These are phyloP conservation scores for Debaryomyces castellii DNA, from an alignment of 805 yeast species.

Conservation along the genomic window DNA sequence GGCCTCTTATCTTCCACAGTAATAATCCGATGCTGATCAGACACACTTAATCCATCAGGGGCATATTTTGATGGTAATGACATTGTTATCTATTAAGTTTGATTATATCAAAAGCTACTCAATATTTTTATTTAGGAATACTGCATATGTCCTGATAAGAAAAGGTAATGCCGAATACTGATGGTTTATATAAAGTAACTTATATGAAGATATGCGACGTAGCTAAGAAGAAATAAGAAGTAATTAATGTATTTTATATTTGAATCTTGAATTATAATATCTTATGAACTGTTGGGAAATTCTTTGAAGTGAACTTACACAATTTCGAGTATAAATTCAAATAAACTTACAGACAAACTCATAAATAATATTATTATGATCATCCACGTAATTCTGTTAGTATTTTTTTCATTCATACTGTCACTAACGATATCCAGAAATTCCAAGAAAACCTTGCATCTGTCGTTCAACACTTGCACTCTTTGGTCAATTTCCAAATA, in stretches of 20 bases:
- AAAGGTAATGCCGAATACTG: no score
- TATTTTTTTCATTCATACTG: slow-evolving; percentile 89
- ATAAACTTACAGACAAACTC: slow-evolving; percentile 71
- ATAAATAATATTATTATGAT: slow-evolving; percentile 78
- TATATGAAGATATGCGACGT: neutral
- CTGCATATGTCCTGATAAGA: neutral
- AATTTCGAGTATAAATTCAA: slow-evolving; percentile 64
- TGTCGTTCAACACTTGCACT: slow-evolving; percentile 87
- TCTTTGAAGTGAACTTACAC: slow-evolving; percentile 9
- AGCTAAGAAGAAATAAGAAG: no score
- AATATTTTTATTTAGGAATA: neutral
- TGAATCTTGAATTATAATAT: no score
- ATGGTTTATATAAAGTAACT: neutral
- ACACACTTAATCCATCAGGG: slow-evolving; percentile 29
- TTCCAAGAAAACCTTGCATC: slow-evolving; percentile 91
- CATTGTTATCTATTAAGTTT: slow-evolving; percentile 4
- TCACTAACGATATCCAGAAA: slow-evolving; percentile 91
- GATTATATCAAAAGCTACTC: neutral
- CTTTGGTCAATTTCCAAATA: slow-evolving; percentile 94
- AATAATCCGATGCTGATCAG: slow-evolving; percentile 22
- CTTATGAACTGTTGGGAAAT: no score
- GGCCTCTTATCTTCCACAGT: slow-evolving; percentile 21
- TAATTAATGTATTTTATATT: no score
- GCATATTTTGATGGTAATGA: slow-evolving; percentile 39
- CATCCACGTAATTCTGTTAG: slow-evolving; percentile 89